Evolutionary conservation across 805 yeast genomes (phyloP).

Genomic region (Sugiyamaella mastotermitis): DNA sequence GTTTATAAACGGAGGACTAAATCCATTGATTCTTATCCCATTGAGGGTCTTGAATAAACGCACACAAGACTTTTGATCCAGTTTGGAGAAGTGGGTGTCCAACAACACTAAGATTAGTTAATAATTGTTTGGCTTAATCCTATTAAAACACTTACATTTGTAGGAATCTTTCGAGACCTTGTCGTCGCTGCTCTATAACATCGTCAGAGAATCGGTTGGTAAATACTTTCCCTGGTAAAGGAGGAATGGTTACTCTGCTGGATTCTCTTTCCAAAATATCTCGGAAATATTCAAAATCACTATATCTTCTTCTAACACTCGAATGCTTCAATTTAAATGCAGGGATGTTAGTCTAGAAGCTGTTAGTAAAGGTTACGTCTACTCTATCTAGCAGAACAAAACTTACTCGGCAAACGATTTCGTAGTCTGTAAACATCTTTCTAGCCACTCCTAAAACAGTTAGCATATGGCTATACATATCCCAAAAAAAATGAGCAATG

Average conservation of each 20-base stretch:
- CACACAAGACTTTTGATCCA: constrained; percentile 67
- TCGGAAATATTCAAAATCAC: constrained; percentile 81
- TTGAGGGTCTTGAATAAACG: constrained; percentile 80
- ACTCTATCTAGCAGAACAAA: constrained; percentile 8
- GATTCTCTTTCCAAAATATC: constrained; percentile 69
- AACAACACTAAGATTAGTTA: constrained; percentile 48
- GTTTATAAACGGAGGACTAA: too few species aligned
- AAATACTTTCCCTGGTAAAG: constrained; percentile 82
- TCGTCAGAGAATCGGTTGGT: constrained; percentile 74
- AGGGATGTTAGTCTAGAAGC: constrained; percentile 69
- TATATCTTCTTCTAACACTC: constrained; percentile 76
- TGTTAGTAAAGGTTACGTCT: background rate
- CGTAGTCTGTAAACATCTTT: constrained; percentile 85
- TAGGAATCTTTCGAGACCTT: constrained; percentile 77
- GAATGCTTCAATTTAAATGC: constrained; percentile 62
- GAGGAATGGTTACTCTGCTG: constrained; percentile 75
- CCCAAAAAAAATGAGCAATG: background rate
- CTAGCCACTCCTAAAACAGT: constrained; percentile 44
- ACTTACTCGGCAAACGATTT: constrained; percentile 64
- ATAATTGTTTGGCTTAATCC: constrained; percentile 2
- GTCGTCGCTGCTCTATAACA: constrained; percentile 75
- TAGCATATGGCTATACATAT: background rate
- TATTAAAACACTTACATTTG: constrained; percentile 28
- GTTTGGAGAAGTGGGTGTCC: constrained; percentile 93
- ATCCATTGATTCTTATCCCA: constrained; percentile 49